Conservation (phyloP, 768 basidiomycete genomes). For the Daedaleopsis nitida region DNA sequence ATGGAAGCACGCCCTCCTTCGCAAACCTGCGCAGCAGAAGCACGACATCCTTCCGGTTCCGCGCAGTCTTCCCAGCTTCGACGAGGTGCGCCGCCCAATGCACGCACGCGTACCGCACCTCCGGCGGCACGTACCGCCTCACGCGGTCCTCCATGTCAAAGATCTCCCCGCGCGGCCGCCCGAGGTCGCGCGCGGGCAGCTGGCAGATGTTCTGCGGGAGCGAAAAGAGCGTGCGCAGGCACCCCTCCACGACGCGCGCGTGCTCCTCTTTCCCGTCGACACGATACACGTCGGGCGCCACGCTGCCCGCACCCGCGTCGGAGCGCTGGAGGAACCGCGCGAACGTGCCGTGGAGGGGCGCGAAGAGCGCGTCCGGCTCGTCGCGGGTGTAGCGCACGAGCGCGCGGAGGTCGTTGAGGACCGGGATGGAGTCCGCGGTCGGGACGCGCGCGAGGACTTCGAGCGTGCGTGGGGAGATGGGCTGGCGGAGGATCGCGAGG, state of each 20-base stretch:
- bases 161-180: not conserved
- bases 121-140: not conserved
- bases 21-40: not conserved
- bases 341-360: not conserved
- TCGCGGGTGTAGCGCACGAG: not conserved
- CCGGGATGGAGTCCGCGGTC: not conserved
- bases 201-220: not conserved
- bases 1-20: not conserved
- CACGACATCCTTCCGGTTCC: not conserved
- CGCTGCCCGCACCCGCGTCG: not conserved
- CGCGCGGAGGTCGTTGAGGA: not conserved
- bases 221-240: not conserved
- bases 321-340: not conserved
- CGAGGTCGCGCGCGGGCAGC: not conserved
- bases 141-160: not conserved
- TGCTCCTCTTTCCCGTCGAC: not conserved
- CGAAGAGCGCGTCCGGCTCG: not conserved
- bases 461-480: not conserved
- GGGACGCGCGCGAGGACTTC: not conserved
- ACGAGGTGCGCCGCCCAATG: not conserved
- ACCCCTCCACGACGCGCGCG: not conserved
- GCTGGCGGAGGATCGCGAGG: not conserved
- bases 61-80: not conserved
- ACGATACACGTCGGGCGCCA: not conserved
- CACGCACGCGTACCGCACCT: not conserved